Conservation (phyloP, 202 grass and related monocot species). For the Elaeis oleifera region DNA sequence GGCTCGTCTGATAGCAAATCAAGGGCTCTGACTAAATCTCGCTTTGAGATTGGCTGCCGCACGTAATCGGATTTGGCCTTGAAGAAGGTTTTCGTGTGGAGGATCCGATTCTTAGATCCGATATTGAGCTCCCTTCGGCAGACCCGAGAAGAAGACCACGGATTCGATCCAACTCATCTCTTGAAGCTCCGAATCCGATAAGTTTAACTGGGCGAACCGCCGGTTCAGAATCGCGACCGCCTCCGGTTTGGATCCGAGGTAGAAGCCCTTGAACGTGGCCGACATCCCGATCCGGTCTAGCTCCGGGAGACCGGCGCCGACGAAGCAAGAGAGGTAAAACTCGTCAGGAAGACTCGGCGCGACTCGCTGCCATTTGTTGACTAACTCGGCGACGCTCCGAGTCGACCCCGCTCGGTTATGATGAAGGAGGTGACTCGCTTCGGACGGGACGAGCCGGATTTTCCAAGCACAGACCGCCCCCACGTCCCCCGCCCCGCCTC, state of each 20-base stretch:
- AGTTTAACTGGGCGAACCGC: constrained; percentile 36
- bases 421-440: constrained; percentile 43
- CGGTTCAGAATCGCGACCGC: constrained; percentile 21
- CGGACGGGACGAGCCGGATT: constrained; percentile 35
- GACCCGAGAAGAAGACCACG: constrained; percentile 54
- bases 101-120: constrained; percentile 36
- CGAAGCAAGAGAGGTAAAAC: constrained; percentile 65
- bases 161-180: constrained; percentile 89
- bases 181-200: constrained; percentile 5
- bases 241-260: constrained; percentile 33
- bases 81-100: constrained; percentile 54
- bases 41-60: constrained; percentile 19
- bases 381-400: constrained; percentile 22
- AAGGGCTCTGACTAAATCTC: constrained; percentile 7
- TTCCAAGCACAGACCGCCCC: constrained; percentile 58
- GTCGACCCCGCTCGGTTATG: constrained; percentile 20
- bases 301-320: constrained; percentile 45
- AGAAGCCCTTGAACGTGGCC: constrained; percentile 64
- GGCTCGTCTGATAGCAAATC: constrained; percentile 31
- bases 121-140: constrained; percentile 37
- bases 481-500: constrained; percentile 72
- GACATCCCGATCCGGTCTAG: constrained; percentile 29
- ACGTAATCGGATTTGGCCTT: constrained; percentile 78
- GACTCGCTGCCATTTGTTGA: constrained; percentile 57
- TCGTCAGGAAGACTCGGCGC: constrained; percentile 54